Evolutionary conservation across 75 land plant species (phyloP), one percentile per base, ranked within the genome.

Genomic region (Picea glauca): DNA sequence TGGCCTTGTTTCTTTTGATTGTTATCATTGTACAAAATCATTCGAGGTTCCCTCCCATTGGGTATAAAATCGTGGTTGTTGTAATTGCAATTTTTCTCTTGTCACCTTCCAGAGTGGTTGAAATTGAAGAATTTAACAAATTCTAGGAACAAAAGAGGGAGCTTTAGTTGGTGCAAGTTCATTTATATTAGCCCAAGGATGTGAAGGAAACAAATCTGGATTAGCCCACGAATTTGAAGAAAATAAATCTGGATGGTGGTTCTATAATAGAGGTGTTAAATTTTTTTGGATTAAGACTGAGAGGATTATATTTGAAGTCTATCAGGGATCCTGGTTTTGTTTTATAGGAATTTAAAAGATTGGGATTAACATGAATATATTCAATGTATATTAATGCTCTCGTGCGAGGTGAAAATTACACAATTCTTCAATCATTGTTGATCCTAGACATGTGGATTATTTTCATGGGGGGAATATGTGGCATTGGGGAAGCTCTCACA

Each of bases 401-500:
- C 0, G 61, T 74, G 21, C 62, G 93, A 57, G 95, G 95, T 3
- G 91, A 89, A 38, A 90, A 93, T 70, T 89, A 78, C 91, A 87
- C 89, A 2, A 87, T 93, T 14, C 83, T 76, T 0, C 93, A 93
- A 66, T 93, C 95, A 7, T 31, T 91, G 0, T 58, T 87, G 21
- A 93, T 85, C 84, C 15, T 82, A 5, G 95, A 91, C 78, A 89
- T 93, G 88, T 57, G 86, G 72, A 66, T 91, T 12, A 64, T 93
- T 23, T 85, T 93, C 76, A 1, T 83, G 0, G 76, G 87, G 0
- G 66, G 83, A 13, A 87, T 82, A 8, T 87, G 84, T 70, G 93
- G 91, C 3, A 57, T 91, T 1, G 95, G 95, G 0, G 87, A 85
- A 2, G 87, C 88, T 1, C 54, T 93, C 32, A 87, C 88, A 17